Base-by-base conservation (phyloP, 2,329 filamentous ascomycete species). In the Trichophyton mentagrophytes region DNA sequence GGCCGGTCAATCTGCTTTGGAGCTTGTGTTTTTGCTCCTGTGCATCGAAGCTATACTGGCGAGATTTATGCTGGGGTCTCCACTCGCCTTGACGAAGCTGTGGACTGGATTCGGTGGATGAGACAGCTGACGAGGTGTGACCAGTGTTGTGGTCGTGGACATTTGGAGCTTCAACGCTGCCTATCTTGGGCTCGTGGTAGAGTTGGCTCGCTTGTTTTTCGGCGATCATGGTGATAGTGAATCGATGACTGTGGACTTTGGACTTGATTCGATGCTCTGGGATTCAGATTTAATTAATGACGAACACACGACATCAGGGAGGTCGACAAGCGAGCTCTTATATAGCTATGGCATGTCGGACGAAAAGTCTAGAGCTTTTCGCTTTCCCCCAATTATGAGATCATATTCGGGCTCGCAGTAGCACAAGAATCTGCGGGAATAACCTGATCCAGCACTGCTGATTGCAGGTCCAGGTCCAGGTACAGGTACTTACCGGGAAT, bases 1-100 rank as follows among this genome's bases (percentile, higher is more conserved):
- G 47, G 38, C 63, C 61, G 38, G 70, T 62, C 61, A 71, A 60
- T 62, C 67, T 75, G 40, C 76, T 73, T 65, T 83, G 77, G 3
- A 74, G 74, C 55, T 81, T 59, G 68, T 83, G 80, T 70, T 87
- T 85, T 57, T 82, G 78, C 71, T 87, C 85, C 64, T 74, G 65
- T 51, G 67, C 63, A 60, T 67, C 73, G 72, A 72, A 75, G 62
- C 71, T 74, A 60, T 71, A 71, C 15, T 65, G 65, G 17, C 69
- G 70, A 20, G 9, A 1, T 47, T 67, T 65, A 46, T 69, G 55
- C 15, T 42, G 64, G 2, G 72, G 72, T 49, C 66, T 67, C 71
- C 72, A 73, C 8, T 56, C 46, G 5, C 17, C 38, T 33, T 47
- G 49, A 17, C 7, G 3, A 8, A 36, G 9, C 30, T 17, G 15